These are phyloP conservation scores for Pichia cephalocereana DNA, from an alignment of 805 yeast species.

Conservation along the genomic window DNA sequence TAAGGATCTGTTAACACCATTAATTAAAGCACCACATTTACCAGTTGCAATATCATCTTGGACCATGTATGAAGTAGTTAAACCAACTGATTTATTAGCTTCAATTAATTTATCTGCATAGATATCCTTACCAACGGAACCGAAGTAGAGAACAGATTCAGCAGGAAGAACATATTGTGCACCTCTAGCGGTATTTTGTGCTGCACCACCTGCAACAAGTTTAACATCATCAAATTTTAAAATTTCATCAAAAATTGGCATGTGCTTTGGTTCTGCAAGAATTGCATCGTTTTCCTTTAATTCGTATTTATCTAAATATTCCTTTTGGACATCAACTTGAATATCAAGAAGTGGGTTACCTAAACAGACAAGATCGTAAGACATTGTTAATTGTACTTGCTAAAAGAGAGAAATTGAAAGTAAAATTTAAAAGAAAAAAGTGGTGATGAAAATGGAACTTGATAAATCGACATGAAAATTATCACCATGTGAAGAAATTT, in stretches of 20 bases:
- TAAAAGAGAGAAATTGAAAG: background rate
- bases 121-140: conserved; percentile 90
- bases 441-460: background rate
- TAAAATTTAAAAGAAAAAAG: background rate
- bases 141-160: conserved; percentile 82
- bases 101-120: conserved; percentile 70
- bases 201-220: conserved; percentile 97
- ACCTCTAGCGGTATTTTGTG: conserved; percentile 98
- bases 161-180: conserved; percentile 87
- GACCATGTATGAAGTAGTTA: conserved; percentile 75
- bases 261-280: conserved; percentile 69
- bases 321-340: conserved; percentile 64
- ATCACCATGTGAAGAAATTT: no score
- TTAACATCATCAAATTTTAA: conserved; percentile 50
- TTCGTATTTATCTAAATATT: conserved; percentile 68
- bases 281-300: conserved; percentile 93
- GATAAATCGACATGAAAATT: no score
- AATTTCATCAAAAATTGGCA: conserved; percentile 79
- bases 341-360: conserved; percentile 86
- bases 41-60: conserved; percentile 79
- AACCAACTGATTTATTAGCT: conserved; percentile 87
- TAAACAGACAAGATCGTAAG: conserved; percentile 68
- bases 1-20: conserved; percentile 78
- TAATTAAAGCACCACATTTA: conserved; percentile 92
- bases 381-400: conserved; percentile 40